Evolutionary conservation across 2,329 filamentous ascomycete genomes (phyloP), one percentile per base, ranked within the genome.

Genomic region (Fonsecaea monophora): DNA sequence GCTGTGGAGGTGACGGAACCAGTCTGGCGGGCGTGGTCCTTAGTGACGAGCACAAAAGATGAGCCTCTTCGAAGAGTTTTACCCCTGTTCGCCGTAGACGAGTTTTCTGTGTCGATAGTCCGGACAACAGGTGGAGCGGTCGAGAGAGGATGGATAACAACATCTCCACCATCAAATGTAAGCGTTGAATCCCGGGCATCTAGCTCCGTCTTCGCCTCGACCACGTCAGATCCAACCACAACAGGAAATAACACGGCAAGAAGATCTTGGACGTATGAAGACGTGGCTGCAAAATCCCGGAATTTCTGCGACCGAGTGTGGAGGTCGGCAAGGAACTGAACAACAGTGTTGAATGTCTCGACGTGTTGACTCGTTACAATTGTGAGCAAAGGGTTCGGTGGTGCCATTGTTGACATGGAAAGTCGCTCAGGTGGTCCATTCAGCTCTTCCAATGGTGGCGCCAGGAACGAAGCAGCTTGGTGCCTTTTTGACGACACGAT

Each of bases 11-110:
- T 30, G 18, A 57, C 40, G 13, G 50, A 50, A 30, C 65, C 62
- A 37, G 62, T 68, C 35, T 65, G 62, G 59, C 57, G 66, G 32
- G 62, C 53, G 8, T 67, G 59, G n/a, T 71, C 68, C 55, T 63
- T 64, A 5, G 91, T 93, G 25, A 99, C 84, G 1, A 99, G 85
- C 35, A 98, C 89, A 76, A 98, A 99, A 0, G 94, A 97, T 0
- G 94, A 97, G 1, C 92, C 90, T 72, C 94, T 88, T 38, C 90
- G 88, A 32, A 96, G 82, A 21, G 67, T 65, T 35, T 71, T 69
- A 18, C 67, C 69, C 61, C 71, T 58, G n/a, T 60, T 64, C 32
- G 58, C 78, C n/a, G 79, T 79, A 13, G 82, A 81, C 40, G 84
- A 63, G 78, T 80, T 61, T 78, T 85, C 56, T 78, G 87, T 84